phyloP scores from a whole-genome alignment of 805 yeast species.

The Ogataea chonburiensis region DNA sequence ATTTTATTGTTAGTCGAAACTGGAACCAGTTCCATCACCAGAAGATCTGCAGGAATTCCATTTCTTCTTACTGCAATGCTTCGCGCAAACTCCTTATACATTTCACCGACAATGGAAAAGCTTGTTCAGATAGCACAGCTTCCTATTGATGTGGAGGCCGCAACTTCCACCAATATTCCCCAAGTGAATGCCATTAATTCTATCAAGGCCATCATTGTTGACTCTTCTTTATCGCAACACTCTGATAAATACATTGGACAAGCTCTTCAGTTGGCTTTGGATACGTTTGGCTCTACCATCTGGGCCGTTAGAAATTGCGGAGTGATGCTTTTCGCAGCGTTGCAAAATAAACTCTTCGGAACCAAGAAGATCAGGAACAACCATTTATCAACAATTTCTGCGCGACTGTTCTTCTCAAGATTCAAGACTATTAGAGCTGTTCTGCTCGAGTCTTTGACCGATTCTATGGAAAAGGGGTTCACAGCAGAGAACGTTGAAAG shows the following conservation, averaged over 20 bases:
- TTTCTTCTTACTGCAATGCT: slow-evolving; percentile 71
- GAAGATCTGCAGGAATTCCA: slow-evolving; percentile 94
- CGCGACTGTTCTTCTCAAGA: slow-evolving; percentile 69
- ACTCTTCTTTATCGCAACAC: slow-evolving; percentile 57
- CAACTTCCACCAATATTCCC: slow-evolving; percentile 67
- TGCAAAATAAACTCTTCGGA: slow-evolving; percentile 81
- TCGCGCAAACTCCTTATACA: slow-evolving; percentile 46
- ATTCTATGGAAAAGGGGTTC: slow-evolving; percentile 27
- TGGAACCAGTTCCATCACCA: slow-evolving; percentile 68
- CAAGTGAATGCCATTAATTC: slow-evolving; percentile 94
- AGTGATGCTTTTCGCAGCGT: slow-evolving; percentile 84
- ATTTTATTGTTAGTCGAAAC: slow-evolving; percentile 45
- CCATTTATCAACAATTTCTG: slow-evolving; percentile 27
- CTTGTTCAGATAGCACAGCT: slow-evolving; percentile 54
- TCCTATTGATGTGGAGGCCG: slow-evolving; percentile 43
- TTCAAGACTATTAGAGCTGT: slow-evolving; percentile 52
- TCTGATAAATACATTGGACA: slow-evolving; percentile 52
- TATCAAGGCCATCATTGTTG: slow-evolving; percentile 70
- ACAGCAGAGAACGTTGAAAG: slow-evolving; percentile 47
- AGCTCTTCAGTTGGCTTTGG: slow-evolving; percentile 60
- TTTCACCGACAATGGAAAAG: slow-evolving; percentile 49
- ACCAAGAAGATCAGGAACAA: slow-evolving; percentile 40
- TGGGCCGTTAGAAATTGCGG: slow-evolving; percentile 95
- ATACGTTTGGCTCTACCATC: slow-evolving; percentile 58
- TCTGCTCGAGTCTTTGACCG: slow-evolving; percentile 43